A percentile compares a stretch with the other conserved stretches of the same genome.
Conservation (phyloP, 2,329 filamentous ascomycete genomes). For the Atkinsonella texensis region DNA sequence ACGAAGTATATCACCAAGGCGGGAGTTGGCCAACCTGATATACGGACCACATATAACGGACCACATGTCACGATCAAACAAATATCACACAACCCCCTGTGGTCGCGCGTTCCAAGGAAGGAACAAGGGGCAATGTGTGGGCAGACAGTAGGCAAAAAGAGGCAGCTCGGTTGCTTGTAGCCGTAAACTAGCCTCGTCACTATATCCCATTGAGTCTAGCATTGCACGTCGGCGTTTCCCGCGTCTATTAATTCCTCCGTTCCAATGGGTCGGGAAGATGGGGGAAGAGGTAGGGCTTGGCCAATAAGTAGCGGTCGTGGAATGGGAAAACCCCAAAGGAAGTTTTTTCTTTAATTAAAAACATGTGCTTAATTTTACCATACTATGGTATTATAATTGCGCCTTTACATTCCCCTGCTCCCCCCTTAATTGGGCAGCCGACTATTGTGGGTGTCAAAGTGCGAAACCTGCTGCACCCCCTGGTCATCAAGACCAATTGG, state of each 20-base stretch:
- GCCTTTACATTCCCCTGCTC: neutral
- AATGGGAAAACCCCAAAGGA: too few relatives aligned
- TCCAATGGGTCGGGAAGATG: neutral
- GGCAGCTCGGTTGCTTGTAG: neutral
- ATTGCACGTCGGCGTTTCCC: neutral
- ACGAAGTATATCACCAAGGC: neutral
- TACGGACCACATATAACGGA: neutral
- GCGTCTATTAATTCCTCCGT: neutral
- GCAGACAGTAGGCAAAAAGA: neutral
- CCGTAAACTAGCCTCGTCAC: neutral
- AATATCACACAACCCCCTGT: neutral
- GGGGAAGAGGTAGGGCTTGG: neutral
- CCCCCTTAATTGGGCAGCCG: neutral
- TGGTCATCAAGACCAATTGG: neutral
- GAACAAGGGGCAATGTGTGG: neutral
- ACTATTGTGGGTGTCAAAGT: neutral
- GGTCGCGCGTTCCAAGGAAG: neutral
- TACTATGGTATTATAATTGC: neutral
- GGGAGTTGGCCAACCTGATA: neutral
- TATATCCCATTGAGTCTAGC: neutral
- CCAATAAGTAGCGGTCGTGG: neutral
- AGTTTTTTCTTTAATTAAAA: neutral
- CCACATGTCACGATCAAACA: neutral
- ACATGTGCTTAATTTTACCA: neutral
- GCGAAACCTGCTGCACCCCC: neutral